phyloP scores from a whole-genome alignment of 164 flowering plant genomes.

The Liquidambar formosana region DNA sequence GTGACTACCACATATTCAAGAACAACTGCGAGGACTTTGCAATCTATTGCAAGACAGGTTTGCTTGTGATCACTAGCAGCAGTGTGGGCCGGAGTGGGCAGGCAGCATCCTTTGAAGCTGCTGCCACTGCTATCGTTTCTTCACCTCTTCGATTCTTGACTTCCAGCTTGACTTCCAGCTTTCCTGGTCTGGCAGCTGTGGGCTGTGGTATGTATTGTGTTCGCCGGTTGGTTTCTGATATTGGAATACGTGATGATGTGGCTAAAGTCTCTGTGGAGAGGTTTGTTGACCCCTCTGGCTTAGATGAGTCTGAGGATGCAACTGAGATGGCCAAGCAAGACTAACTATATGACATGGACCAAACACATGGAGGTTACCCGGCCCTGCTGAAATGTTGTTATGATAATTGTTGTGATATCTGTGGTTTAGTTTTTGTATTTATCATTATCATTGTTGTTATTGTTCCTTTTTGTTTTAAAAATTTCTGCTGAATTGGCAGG shows the following conservation, averaged over 20 bases:
- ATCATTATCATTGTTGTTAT: too few relatives aligned
- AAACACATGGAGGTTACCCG: too few relatives aligned
- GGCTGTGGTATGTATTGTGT: constrained; percentile 67
- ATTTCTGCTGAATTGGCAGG: too few relatives aligned
- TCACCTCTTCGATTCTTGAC: constrained; percentile 74
- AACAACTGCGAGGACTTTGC: constrained; percentile 93
- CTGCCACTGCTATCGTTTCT: constrained; percentile 53
- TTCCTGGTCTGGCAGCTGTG: constrained; percentile 53
- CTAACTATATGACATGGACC: not conserved
- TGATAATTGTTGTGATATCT: too few relatives aligned
- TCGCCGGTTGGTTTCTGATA: constrained; percentile 62
- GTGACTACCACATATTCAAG: constrained; percentile 63
- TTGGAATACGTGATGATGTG: constrained; percentile 74
- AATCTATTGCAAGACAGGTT: constrained; percentile 80
- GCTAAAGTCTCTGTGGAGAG: constrained; percentile 61
- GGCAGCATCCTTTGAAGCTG: constrained; percentile 64
- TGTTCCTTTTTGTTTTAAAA: too few relatives aligned
- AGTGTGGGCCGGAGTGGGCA: constrained; percentile 85
- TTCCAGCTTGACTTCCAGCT: constrained; percentile 65
- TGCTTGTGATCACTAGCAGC: constrained; percentile 50
- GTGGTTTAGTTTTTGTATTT: too few relatives aligned
- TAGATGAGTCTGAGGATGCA: constrained; percentile 10
- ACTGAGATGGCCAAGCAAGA: constrained; percentile 16
- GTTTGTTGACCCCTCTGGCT: constrained; percentile 35
- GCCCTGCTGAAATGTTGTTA: too few relatives aligned